Conservation (phyloP, 768 basidiomycete species). For the Naganishia randhawae region DNA sequence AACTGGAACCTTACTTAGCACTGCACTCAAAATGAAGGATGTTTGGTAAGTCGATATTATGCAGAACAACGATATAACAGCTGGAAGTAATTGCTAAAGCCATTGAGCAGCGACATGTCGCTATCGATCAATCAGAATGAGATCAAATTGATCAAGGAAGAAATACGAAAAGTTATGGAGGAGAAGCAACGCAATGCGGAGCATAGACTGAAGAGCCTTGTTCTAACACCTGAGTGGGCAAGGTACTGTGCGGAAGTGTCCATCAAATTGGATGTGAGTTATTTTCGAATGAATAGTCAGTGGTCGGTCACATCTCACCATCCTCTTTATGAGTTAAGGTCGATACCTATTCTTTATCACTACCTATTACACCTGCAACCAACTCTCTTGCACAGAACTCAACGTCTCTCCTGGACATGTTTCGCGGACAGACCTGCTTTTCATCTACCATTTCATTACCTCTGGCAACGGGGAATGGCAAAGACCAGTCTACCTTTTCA, state of each 20-base stretch:
- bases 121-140: neutral
- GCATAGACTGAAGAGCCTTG: neutral
- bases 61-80: neutral
- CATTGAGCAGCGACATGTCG: neutral
- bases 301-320: no score
- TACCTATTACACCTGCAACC: neutral
- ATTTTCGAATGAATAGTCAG: no score
- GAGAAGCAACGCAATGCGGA: neutral
- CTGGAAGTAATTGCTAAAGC: neutral
- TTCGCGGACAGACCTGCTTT: neutral
- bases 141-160: neutral
- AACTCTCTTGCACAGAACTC: neutral
- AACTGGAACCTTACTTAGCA: no score
- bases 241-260: neutral
- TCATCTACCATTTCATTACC: neutral
- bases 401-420: neutral
- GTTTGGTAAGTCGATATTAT: slow-evolving; percentile 1
- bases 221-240: neutral
- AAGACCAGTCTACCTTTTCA: neutral
- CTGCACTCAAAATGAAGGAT: neutral
- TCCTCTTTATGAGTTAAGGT: neutral
- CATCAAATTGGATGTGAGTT: neutral
- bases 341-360: neutral
- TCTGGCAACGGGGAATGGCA: neutral
- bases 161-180: neutral